A percentile compares a stretch with the other conserved stretches of the same genome.
phyloP scores from a whole-genome alignment of 768 basidiomycete species.

The Pulveroboletus sp. region DNA sequence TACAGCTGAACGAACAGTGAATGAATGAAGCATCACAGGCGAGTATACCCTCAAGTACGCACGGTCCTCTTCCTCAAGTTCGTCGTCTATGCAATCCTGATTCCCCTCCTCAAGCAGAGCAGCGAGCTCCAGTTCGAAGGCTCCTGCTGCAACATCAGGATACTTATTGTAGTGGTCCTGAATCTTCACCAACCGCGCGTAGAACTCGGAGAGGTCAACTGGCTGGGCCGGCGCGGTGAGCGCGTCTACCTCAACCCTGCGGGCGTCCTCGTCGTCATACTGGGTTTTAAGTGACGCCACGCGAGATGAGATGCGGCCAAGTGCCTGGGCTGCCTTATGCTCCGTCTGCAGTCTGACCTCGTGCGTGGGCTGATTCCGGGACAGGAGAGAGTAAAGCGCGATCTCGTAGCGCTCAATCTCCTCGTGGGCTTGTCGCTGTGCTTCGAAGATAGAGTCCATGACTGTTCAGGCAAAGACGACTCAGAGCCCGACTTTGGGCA shows the following conservation, averaged over 20 bases:
- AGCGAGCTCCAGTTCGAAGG: conserved; percentile 81
- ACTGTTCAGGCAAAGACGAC: not conserved
- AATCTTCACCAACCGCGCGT: conserved; percentile 91
- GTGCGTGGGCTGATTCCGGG: conserved; percentile 59
- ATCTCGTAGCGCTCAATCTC: conserved; percentile 91
- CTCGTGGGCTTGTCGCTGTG: conserved; percentile 94
- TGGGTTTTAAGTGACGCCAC: conserved; percentile 59
- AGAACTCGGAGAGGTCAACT: conserved; percentile 89
- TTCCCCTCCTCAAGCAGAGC: conserved; percentile 74
- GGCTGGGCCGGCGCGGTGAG: conserved; percentile 57
- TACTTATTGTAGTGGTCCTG: conserved; percentile 96
- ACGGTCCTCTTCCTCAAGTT: conserved; percentile 83
- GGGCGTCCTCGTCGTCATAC: conserved; percentile 73
- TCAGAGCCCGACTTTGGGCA: not conserved
- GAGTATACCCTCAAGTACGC: conserved; percentile 33
- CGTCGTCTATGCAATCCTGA: conserved; percentile 64
- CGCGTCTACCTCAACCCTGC: conserved; percentile 62
- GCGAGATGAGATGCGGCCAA: conserved; percentile 76
- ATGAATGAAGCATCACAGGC: conserved; percentile 6
- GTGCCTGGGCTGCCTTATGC: conserved; percentile 87
- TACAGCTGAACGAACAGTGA: conserved; percentile 52
- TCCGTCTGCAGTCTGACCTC: conserved; percentile 68
- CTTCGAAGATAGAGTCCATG: conserved; percentile 93
- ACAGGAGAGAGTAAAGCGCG: conserved; percentile 79
- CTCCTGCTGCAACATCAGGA: conserved; percentile 79